Conservation (phyloP, 176 grass and related monocot species). For the Coix lacrymajobi region DNA sequence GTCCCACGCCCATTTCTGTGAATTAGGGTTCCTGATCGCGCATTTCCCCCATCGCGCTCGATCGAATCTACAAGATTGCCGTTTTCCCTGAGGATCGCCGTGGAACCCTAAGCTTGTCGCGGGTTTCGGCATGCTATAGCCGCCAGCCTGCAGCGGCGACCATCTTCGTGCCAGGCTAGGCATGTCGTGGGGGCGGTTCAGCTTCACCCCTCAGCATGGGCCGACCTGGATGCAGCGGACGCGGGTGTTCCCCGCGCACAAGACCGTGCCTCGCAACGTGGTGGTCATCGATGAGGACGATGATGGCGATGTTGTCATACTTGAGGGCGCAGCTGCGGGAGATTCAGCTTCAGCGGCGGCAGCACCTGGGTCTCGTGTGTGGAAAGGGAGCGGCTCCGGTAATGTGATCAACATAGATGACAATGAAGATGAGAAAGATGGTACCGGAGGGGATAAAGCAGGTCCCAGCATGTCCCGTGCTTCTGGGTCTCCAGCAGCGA, state of each 20-base stretch:
- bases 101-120: neutral
- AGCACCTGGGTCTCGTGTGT: conserved; percentile 15
- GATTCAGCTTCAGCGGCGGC: neutral
- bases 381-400: conserved; percentile 30
- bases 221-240: neutral
- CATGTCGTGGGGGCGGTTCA: conserved; percentile 37
- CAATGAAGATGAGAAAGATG: conserved; percentile 41
- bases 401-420: conserved; percentile 85
- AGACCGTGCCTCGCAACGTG: conserved; percentile 2
- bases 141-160: neutral
- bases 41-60: neutral
- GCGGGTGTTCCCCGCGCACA: neutral
- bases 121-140: neutral
- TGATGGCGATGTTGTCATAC: conserved; percentile 35
- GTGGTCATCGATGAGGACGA: conserved; percentile 36
- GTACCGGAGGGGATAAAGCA: neutral
- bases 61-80: neutral
- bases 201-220: neutral
- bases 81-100: conserved; percentile 17
- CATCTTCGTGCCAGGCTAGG: neutral
- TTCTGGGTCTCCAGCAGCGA: neutral
- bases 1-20: neutral
- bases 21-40: conserved; percentile 21
- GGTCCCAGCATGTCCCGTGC: neutral
- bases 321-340: neutral